These are phyloP conservation scores for Boletus huronensis DNA, from an alignment of 768 basidiomycete species.

Conservation along the genomic window DNA sequence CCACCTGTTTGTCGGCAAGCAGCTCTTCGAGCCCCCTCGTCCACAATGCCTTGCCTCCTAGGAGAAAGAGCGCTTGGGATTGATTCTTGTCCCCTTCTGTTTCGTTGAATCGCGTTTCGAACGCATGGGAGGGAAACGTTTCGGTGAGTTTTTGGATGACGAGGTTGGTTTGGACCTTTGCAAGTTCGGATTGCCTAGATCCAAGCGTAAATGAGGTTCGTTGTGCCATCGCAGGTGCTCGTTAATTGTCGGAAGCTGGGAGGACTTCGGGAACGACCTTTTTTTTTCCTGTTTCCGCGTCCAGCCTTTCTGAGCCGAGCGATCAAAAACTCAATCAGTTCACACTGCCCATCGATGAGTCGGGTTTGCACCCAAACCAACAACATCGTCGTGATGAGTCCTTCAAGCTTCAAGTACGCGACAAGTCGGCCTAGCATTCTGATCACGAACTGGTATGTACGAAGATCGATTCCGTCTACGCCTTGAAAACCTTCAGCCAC, in stretches of 20 bases:
- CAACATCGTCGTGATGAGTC: too few relatives aligned
- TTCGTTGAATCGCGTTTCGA: slow-evolving; percentile 59
- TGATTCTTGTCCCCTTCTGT: slow-evolving; percentile 89
- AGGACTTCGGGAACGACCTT: background rate
- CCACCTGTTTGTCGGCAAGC: slow-evolving; percentile 66
- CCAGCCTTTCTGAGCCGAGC: background rate
- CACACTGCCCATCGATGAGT: background rate
- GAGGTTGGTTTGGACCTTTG: slow-evolving; percentile 83
- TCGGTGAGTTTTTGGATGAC: slow-evolving; percentile 63
- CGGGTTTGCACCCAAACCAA: background rate
- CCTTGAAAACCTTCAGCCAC: slow-evolving; percentile 58
- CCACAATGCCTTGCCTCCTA: slow-evolving; percentile 94
- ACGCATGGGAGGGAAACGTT: slow-evolving; percentile 47
- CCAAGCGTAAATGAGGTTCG: slow-evolving; percentile 66
- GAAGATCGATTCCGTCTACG: too few relatives aligned
- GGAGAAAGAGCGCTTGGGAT: slow-evolving; percentile 78
- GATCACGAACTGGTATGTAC: background rate
- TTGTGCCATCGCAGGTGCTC: slow-evolving; percentile 12
- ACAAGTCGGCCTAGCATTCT: background rate
- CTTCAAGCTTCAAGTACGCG: background rate
- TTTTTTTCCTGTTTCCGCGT: too few relatives aligned
- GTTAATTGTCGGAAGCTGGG: background rate
- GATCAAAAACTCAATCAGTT: background rate
- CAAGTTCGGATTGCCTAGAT: slow-evolving; percentile 84
- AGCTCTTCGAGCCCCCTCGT: slow-evolving; percentile 94